These are phyloP conservation scores for Ogataea haglerorum DNA, from an alignment of 805 yeast species.

Conservation along the genomic window DNA sequence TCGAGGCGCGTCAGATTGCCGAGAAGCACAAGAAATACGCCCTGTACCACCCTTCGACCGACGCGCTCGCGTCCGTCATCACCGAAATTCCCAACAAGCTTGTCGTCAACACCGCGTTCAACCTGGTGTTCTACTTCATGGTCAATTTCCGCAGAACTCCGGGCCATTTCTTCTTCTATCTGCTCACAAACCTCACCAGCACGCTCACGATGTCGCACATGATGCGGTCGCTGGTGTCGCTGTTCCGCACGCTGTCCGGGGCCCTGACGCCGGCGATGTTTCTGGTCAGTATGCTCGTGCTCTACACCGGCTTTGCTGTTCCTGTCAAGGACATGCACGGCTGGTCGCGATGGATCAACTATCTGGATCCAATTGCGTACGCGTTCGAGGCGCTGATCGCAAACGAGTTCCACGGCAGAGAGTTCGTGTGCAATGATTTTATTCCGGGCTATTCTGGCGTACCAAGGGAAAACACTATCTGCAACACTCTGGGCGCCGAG, in stretches of 20 bases:
- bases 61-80: conserved; percentile 59
- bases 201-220: conserved; percentile 53
- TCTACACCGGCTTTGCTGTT: conserved; percentile 56
- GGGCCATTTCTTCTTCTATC: conserved; percentile 53
- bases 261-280: conserved; percentile 60
- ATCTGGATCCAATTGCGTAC: conserved; percentile 55
- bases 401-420: conserved; percentile 48
- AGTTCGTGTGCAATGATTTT: conserved; percentile 40
- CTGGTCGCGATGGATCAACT: conserved; percentile 67
- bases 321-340: conserved; percentile 56
- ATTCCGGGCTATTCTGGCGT: conserved; percentile 46
- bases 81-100: conserved; percentile 56
- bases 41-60: conserved; percentile 54
- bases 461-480: conserved; percentile 39
- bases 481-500: conserved; percentile 50
- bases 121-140: conserved; percentile 50
- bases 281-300: conserved; percentile 43
- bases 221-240: conserved; percentile 52
- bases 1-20: conserved; percentile 53
- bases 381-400: conserved; percentile 53
- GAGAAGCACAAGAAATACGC: conserved; percentile 58
- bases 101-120: conserved; percentile 42
- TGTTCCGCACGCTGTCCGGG: conserved; percentile 43
- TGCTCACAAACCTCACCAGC: conserved; percentile 39
- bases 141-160: conserved; percentile 49